Percentiles rank a stretch among this genome's conserved stretches.
Conservation (phyloP, 75 land plant species). For the Pinus albicaulis region DNA sequence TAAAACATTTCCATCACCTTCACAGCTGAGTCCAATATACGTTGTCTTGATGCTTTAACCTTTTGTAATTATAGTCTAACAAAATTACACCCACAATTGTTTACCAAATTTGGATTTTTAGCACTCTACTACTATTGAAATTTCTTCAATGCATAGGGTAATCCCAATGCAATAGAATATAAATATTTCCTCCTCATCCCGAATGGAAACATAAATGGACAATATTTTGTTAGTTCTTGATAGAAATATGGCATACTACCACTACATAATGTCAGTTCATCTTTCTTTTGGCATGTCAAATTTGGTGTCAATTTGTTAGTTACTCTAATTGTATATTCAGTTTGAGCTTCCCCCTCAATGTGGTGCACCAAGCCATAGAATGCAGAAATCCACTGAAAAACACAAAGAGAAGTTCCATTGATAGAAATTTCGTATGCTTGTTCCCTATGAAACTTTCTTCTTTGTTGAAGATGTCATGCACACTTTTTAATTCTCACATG, state of each 20-base stretch:
- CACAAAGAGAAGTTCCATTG: no score
- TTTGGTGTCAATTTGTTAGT: slow-evolving; percentile 45
- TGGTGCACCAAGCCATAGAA: no score
- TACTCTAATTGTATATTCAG: no score
- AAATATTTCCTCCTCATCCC: slow-evolving; percentile 79
- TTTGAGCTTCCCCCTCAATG: no score
- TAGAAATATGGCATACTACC: slow-evolving; percentile 86
- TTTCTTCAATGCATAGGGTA: slow-evolving; percentile 33
- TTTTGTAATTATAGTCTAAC: slow-evolving; percentile 51
- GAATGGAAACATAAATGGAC: slow-evolving; percentile 83
- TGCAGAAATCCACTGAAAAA: no score
- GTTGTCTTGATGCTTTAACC: slow-evolving; percentile 57
- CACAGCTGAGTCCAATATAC: slow-evolving; percentile 71
- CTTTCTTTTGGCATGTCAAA: slow-evolving; percentile 83
- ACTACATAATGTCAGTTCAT: slow-evolving; percentile 46
- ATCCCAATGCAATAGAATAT: slow-evolving; percentile 56
- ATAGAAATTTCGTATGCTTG: no score
- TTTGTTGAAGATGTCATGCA: no score
- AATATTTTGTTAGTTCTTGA: slow-evolving; percentile 54
- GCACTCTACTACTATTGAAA: slow-evolving; percentile 26
- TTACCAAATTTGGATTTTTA: slow-evolving; percentile 19
- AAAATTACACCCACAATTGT: slow-evolving; percentile 34
- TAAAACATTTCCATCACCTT: slow-evolving; percentile 67
- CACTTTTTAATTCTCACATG: no score
- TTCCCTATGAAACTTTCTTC: no score